Conservation (phyloP, 2,329 filamentous ascomycete species). For the Colletotrichum tropicale region DNA sequence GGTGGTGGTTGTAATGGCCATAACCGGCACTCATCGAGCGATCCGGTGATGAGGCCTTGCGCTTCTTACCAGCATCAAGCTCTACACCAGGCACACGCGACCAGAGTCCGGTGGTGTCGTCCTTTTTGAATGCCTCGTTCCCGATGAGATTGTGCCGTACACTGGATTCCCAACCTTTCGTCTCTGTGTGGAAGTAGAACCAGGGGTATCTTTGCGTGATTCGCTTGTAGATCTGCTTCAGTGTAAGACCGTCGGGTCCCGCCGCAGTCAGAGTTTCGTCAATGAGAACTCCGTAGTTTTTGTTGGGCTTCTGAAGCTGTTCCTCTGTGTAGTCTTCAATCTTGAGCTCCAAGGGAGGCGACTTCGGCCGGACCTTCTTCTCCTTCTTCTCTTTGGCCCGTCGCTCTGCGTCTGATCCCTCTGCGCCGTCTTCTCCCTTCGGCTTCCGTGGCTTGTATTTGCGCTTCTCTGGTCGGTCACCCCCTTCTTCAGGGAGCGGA, state of each 20-base stretch:
- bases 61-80: constrained; percentile 65
- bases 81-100: constrained; percentile 62
- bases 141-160: constrained; percentile 69
- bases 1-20: constrained; percentile 26
- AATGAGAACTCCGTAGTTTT: constrained; percentile 66
- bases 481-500: constrained; percentile 60
- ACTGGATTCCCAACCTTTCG: constrained; percentile 70
- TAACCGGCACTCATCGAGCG: constrained; percentile 43
- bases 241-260: constrained; percentile 52
- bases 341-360: constrained; percentile 61
- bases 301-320: constrained; percentile 64
- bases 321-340: constrained; percentile 61
- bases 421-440: constrained; percentile 56
- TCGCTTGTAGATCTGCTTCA: constrained; percentile 68
- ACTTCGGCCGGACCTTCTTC: constrained; percentile 63
- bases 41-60: constrained; percentile 59
- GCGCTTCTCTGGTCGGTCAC: constrained; percentile 64
- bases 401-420: constrained; percentile 61
- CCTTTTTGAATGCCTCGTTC: constrained; percentile 65
- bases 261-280: constrained; percentile 63
- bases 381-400: constrained; percentile 63
- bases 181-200: constrained; percentile 64
- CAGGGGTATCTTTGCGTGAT: constrained; percentile 63
- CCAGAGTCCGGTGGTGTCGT: constrained; percentile 61
- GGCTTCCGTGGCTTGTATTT: constrained; percentile 69